phyloP scores from a whole-genome alignment of 1,284 basidiomycete species.

The Laetiporus sulphureus region DNA sequence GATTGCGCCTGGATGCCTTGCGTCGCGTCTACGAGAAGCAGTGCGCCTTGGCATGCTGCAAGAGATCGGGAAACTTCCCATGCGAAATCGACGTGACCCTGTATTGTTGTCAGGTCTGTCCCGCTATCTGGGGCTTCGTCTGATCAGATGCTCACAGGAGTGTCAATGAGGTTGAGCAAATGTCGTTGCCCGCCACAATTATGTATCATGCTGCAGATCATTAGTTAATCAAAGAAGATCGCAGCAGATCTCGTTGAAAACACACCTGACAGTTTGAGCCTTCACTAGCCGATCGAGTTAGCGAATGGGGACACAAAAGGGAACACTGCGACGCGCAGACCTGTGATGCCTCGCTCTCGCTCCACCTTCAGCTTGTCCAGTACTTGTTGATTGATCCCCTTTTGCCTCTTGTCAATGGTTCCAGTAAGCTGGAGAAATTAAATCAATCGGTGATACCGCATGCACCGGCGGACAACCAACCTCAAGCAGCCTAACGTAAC shows the following conservation, averaged over 20 bases:
- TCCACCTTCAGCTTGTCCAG: slow-evolving; percentile 96
- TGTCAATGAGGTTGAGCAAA: slow-evolving; percentile 95
- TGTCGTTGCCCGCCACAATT: slow-evolving; percentile 46
- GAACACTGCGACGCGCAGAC: slow-evolving; percentile 32
- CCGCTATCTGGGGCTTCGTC: not conserved
- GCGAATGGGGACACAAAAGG: not conserved
- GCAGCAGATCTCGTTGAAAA: not conserved
- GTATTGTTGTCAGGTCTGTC: not conserved
- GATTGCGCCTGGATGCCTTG: slow-evolving; percentile 99
- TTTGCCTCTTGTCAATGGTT: slow-evolving; percentile 66
- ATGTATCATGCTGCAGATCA: slow-evolving; percentile 66
- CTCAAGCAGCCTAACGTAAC: slow-evolving; percentile 53
- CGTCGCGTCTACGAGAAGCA: slow-evolving; percentile 90
- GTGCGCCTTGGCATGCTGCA: slow-evolving; percentile 89
- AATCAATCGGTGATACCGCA: slow-evolving; percentile 1
- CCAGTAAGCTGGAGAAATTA: slow-evolving; percentile 65
- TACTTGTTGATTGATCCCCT: slow-evolving; percentile 80
- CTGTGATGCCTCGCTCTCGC: slow-evolving; percentile 89
- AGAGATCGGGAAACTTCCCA: slow-evolving; percentile 95
- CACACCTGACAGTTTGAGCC: slow-evolving; percentile 83
- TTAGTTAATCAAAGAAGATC: not conserved
- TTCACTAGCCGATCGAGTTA: slow-evolving; percentile 48
- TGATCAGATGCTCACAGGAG: slow-evolving; percentile 63
- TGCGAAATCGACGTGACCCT: slow-evolving; percentile 95
- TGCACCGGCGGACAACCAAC: slow-evolving; percentile 27